Base-by-base conservation (phyloP, 2,329 filamentous ascomycete genomes). In the Rhynchosporium graminicola region DNA sequence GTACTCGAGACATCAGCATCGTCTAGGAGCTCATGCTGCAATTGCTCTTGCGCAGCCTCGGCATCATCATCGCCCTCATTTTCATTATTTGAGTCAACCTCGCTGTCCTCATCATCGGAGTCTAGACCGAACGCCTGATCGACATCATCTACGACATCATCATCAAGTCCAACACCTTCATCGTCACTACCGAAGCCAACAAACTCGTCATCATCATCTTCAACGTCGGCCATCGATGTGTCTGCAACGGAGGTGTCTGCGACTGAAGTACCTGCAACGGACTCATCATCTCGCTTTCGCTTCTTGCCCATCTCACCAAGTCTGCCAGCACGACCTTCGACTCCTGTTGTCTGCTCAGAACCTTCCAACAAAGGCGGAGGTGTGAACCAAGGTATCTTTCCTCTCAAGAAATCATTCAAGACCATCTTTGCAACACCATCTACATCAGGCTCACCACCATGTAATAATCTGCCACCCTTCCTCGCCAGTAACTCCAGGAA, bases 401-500 rank as follows among this genome's bases (percentile, higher is more conserved):
- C 95, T 67, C 95, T 82, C 73, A 98, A 85, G 75, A 98, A 99
- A 74, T 99, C 95, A 72, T 97, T 98, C 63, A 99, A 79, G 0
- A 99, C 90, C 87, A 97, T 97, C 77, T 97, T 97, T 1, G 95
- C 95, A 54, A 97, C 92, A 71, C 93, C 92, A 71, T 98, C 94
- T 60, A 97, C 79, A 75, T 99, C 95, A 3, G 94, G 90, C 75
- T 98, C 95, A n/a, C 94, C 95, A 62, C 91, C 94, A 74, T 92
- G 92, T 15, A 98, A 80, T 26, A 99, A 78, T 69, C 93, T 84
- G 15, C 95, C 95, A 62, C 87, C 87, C 76, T 97, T 98, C 62
- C 93, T 83, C 8, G 93, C 94, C 2, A 99, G 80, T 33, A 92
- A 80, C 72, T 97, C 94, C 1, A 99, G 80, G 71, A 99, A 96